Percentiles rank a stretch among this genome's conserved stretches.
Conservation (phyloP, 257 asterid species). For the Buddleja alternifolia region DNA sequence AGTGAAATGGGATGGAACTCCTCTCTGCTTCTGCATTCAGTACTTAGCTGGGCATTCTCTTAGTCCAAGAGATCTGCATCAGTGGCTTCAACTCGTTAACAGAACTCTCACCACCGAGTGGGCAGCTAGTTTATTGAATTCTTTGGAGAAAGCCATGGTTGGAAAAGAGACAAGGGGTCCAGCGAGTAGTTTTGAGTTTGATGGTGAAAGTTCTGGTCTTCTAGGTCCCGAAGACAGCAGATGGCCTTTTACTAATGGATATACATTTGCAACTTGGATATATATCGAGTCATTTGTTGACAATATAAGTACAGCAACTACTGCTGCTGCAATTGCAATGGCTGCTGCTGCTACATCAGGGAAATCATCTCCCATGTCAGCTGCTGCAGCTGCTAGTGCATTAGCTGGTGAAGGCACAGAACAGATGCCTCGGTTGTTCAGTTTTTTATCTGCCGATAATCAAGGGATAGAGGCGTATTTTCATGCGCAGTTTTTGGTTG, state of each 20-base stretch:
- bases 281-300: constrained; percentile 97
- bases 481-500: constrained; percentile 96
- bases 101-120: constrained; percentile 68
- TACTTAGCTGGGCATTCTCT: constrained; percentile 94
- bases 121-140: constrained; percentile 77
- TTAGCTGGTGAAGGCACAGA: constrained; percentile 99
- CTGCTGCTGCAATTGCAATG: constrained; percentile 99
- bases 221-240: constrained; percentile 96
- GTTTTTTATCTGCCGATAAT: constrained; percentile 96
- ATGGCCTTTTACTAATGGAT: constrained; percentile 97
- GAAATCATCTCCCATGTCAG: constrained; percentile 96
- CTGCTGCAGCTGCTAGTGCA: constrained; percentile 99
- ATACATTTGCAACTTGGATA: constrained; percentile 95
- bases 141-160: constrained; percentile 94
- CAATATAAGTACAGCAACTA: constrained; percentile 93
- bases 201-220: constrained; percentile 98
- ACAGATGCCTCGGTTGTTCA: constrained; percentile 97
- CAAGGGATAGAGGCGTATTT: constrained; percentile 99
- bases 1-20: constrained; percentile 83
- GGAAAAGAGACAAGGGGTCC: constrained; percentile 97
- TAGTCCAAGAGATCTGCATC: constrained; percentile 73
- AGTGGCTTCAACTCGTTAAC: constrained; percentile 77
- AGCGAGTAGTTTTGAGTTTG: constrained; percentile 91
- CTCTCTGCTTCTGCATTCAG: constrained; percentile 86
- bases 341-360: constrained; percentile 99